These are phyloP conservation scores for Trichosanthes truncata DNA, from an alignment of 306 rosid genomes.

Conservation along the genomic window DNA sequence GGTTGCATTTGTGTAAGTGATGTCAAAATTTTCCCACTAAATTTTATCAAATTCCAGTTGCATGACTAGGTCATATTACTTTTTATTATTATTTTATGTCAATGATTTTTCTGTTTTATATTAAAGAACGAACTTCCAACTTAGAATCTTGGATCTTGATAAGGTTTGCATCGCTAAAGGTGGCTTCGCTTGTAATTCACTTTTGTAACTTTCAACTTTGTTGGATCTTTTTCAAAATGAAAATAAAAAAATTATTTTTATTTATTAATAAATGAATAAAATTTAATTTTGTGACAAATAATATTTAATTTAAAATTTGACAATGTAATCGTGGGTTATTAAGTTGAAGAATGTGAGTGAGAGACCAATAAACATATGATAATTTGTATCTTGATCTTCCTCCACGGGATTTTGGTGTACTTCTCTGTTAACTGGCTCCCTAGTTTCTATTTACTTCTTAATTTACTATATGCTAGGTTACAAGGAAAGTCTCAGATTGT, in stretches of 20 bases:
- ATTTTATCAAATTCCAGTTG: background rate
- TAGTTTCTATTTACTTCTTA: background rate
- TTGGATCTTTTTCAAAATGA: background rate
- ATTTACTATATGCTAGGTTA: constrained; percentile 42
- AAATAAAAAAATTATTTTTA: background rate
- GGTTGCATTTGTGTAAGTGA: background rate
- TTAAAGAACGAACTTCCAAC: background rate
- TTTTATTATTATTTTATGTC: background rate
- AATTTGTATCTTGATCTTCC: background rate
- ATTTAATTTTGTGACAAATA: background rate
- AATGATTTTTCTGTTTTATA: background rate
- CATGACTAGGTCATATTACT: background rate
- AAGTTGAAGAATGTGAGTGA: background rate
- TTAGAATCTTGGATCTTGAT: constrained; percentile 3
- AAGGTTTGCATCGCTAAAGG: background rate
- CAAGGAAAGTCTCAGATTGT: constrained; percentile 92
- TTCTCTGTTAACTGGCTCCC: background rate
- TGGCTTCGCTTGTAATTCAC: background rate
- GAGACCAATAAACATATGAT: background rate
- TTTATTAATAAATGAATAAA: background rate
- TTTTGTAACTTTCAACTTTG: background rate
- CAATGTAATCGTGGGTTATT: background rate
- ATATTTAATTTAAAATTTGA: background rate
- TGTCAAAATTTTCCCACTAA: background rate
- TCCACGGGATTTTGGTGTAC: background rate